Base-by-base conservation (phyloP, 192 early-diverging fungal genomes). In the Martensiomyces pterosporus region DNA sequence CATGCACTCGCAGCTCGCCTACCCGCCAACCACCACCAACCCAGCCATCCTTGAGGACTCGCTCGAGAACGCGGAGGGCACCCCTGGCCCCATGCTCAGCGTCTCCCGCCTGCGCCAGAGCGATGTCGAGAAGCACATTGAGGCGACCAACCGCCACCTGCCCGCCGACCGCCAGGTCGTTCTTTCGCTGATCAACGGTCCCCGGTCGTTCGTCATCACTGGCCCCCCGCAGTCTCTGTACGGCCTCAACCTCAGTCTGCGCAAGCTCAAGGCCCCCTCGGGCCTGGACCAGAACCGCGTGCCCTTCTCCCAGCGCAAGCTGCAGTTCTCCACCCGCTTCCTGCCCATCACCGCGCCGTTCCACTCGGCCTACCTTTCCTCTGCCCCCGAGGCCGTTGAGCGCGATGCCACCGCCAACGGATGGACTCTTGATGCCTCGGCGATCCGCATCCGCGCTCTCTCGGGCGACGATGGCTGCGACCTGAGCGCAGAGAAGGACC, bases 261-360 rank as follows among this genome's bases (percentile, higher is more conserved):
- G 92, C 60, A 93, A 94, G 68, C 77, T 93, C 62, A 94, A 93
- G 79, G 92, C 91, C 23, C 78, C 86, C 24, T 62, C 89, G 1
- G 82, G 82, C 34, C 72, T 86, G 26, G 91, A 97, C 65, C 92
- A 97, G 71, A 84, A 84, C 43, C 85, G 91, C 44, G 80, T 94
- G 29, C 91, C 92, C 22, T 83, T 73, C 69, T 89, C 87, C 34
- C 86, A 94, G 75, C 82, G 91, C 64, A 93, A 93, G 61, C 76
- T 92, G 66, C 86, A 89, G 74, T 92, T 97, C 52, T 83, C 85
- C 9, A 86, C 85, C 15, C 86, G 91, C 44, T 97, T 94, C 80
- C 79, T 97, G 69, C 91, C 91, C 26, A 90, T 94, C 55, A 82
- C 86, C 32, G 90, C 84, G 39, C 92, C 93, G 24, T 97, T 97